These are phyloP conservation scores for Populus tomentosa DNA, from an alignment of 441 rosid genomes.

Conservation along the genomic window DNA sequence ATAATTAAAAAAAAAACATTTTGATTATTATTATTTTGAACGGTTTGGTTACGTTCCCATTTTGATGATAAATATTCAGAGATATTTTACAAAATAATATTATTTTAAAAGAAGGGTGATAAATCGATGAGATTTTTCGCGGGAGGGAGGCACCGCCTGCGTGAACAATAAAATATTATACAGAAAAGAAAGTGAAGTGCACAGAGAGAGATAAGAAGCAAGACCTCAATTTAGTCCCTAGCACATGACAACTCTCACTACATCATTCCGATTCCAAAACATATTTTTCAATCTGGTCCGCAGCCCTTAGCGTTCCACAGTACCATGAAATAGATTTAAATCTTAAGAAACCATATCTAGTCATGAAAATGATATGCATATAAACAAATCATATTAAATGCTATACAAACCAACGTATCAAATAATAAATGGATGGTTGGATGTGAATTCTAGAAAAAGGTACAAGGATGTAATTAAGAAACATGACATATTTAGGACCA, in stretches of 20 bases:
- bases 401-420: too few species aligned
- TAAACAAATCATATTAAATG: too few species aligned
- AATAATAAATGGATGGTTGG: too few species aligned
- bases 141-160: conserved; percentile 24
- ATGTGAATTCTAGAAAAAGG: neutral
- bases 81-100: conserved; percentile 1
- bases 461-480: neutral
- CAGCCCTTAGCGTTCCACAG: neutral
- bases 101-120: neutral
- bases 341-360: too few species aligned
- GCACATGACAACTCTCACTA: neutral
- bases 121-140: conserved; percentile 11
- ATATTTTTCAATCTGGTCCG: neutral
- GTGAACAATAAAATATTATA: conserved; percentile 1
- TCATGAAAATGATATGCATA: too few species aligned
- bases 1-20: neutral
- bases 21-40: too few species aligned
- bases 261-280: neutral
- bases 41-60: neutral
- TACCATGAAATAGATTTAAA: neutral
- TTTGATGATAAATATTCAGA: neutral
- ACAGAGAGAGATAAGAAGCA: neutral
- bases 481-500: neutral
- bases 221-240: neutral
- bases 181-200: neutral